These are phyloP conservation scores for Manihot esculenta DNA, from an alignment of 441 rosid species.

Conservation along the genomic window DNA sequence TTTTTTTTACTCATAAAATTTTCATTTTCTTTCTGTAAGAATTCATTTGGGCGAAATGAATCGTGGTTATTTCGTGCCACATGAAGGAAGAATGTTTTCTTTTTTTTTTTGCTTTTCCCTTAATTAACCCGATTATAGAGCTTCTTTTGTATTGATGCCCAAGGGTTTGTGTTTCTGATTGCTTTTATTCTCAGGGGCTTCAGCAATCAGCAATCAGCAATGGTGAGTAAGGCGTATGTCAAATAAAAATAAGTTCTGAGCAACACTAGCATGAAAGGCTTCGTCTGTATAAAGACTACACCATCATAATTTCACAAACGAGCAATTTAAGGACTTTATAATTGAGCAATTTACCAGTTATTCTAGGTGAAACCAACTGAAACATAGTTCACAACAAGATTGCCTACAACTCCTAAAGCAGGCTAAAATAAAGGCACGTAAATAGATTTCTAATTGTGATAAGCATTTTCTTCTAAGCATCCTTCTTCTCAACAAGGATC, in stretches of 20 bases:
- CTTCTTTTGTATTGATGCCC: not conserved
- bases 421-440: conserved; percentile 7
- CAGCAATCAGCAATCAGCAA: too few species aligned
- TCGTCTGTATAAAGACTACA: not conserved
- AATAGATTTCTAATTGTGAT: not conserved
- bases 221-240: too few species aligned
- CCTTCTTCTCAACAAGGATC: conserved; percentile 44
- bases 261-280: not conserved
- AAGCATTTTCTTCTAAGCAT: conserved; percentile 15
- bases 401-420: conserved; percentile 14
- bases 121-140: not conserved
- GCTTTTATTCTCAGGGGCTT: not conserved
- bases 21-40: too few species aligned
- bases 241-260: too few species aligned
- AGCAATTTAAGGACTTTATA: not conserved
- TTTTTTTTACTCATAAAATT: too few species aligned
- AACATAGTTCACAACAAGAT: conserved; percentile 23
- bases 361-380: conserved; percentile 10
- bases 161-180: not conserved
- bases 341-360: not conserved
- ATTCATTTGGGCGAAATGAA: too few species aligned
- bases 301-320: not conserved
- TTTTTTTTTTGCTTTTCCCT: too few species aligned
- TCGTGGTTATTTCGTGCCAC: too few species aligned
- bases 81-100: too few species aligned